Evolutionary conservation across 2,329 filamentous ascomycete genomes (phyloP).

Genomic region (Lecanicillium sp.): DNA sequence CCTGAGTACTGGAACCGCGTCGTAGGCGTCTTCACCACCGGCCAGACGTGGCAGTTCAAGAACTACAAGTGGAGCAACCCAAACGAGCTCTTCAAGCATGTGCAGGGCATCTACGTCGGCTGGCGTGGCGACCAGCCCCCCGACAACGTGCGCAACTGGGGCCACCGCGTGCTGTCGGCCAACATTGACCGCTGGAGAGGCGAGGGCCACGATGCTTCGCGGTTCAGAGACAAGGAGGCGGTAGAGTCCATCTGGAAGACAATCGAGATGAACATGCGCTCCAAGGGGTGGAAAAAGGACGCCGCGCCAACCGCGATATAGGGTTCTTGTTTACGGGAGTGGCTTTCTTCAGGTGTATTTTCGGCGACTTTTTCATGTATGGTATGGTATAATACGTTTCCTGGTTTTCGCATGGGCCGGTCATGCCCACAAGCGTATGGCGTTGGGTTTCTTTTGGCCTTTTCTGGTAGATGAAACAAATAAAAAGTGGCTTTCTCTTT

Average conservation of each 20-base stretch:
- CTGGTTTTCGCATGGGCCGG: no score
- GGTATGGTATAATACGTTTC: no score
- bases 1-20: slow-evolving; percentile 96
- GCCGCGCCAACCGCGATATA: slow-evolving; percentile 51
- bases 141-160: slow-evolving; percentile 73
- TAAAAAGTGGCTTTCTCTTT: no score
- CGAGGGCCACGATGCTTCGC: slow-evolving; percentile 44
- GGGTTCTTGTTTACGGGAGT: neutral
- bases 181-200: slow-evolving; percentile 77
- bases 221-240: slow-evolving; percentile 85
- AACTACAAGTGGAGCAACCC: slow-evolving; percentile 93
- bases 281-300: slow-evolving; percentile 74
- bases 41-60: slow-evolving; percentile 98
- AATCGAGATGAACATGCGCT: slow-evolving; percentile 81
- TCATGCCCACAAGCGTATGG: no score
- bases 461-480: no score
- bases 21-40: slow-evolving; percentile 94
- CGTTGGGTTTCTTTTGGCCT: no score
- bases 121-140: slow-evolving; percentile 82
- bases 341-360: neutral
- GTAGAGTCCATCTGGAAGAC: slow-evolving; percentile 88
- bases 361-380: neutral
- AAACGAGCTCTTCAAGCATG: slow-evolving; percentile 81
- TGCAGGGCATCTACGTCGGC: slow-evolving; percentile 80
- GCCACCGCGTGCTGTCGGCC: slow-evolving; percentile 70